phyloP scores from a whole-genome alignment of 345 rosid species.

The Salix arbutifolia region DNA sequence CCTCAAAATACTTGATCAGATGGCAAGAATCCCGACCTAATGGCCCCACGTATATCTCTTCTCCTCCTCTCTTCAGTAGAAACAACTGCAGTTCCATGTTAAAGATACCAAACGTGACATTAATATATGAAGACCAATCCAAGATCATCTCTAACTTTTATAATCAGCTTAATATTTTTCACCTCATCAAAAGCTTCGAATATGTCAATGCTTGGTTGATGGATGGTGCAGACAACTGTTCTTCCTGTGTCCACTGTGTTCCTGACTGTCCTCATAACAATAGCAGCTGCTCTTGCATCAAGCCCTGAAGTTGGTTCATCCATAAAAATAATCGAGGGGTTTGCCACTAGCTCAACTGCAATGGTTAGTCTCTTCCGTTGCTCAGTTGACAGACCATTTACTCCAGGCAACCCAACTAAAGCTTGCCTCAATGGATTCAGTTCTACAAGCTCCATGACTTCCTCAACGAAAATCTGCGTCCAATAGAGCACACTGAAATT shows the following conservation, averaged over 20 bases:
- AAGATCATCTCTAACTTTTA: not conserved
- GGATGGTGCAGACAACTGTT: conserved; percentile 91
- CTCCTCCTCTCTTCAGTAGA: conserved; percentile 69
- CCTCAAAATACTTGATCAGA: conserved; percentile 67
- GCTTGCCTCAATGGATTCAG: conserved; percentile 53
- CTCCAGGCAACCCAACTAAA: conserved; percentile 77
- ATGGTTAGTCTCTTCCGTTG: conserved; percentile 86
- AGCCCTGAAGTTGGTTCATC: conserved; percentile 96
- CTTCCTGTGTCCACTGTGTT: conserved; percentile 91
- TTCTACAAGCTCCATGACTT: conserved; percentile 92
- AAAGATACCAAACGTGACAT: not conserved
- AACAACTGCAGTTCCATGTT: conserved; percentile 42
- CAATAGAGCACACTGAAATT: not conserved
- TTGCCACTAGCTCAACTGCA: conserved; percentile 92
- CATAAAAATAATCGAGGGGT: conserved; percentile 91
- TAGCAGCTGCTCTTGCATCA: conserved; percentile 95
- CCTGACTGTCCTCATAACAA: conserved; percentile 86
- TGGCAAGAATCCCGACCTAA: conserved; percentile 60
- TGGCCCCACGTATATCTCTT: conserved; percentile 77
- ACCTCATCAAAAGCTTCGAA: conserved; percentile 96
- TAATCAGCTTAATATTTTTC: not conserved
- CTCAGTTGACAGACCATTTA: conserved; percentile 74
- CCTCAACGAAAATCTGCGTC: conserved; percentile 40
- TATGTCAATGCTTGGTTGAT: conserved; percentile 90
- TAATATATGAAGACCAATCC: not conserved